Evolutionary conservation across 148 eudicot species (phyloP), one percentile per base, ranked within the genome.

Genomic region (Chenopodium quinoa): DNA sequence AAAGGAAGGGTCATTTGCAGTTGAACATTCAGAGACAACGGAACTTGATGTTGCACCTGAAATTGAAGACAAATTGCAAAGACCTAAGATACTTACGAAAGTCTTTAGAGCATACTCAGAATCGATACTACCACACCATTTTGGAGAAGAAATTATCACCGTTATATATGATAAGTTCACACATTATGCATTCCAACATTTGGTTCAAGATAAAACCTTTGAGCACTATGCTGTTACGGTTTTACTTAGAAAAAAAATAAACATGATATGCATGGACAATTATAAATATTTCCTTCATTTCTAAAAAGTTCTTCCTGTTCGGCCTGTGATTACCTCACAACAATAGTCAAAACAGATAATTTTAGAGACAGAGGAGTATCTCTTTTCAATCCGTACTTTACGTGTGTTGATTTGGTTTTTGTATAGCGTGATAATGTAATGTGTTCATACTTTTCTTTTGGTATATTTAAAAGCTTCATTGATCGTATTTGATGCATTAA

Each of bases 1-100:
- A 12, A 31, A 50, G 48, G 81, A 78, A 78, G 81, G 81, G 29
- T 78, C 81, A 2, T 78, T 78, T 69, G 58, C 2, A 48, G 23
- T 78, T 46, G 81, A 78, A 48, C 12, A 27, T 47, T 19, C 32
- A 34, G 9, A 68, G 10, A 48, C 74, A 27, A 48, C 0, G 19
- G 3, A 32, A 78, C 58, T 58, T 52, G 73, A 46, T 20, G 64
- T 68, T 46, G 81, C 73, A 23, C 19, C 13, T 48, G 81, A 78
- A 20, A 46, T 78, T 29, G 14, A 78, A 27, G 65, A 78, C 37
- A 78, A 68, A 0, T 66, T 17, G 37, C 25, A 10, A 27, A 78
- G 65, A 37, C 29, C 73, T 23, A 2, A 19, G 44, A 2, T 2
- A 46, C 17, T 68, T 0, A 66, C 47, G 19, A 69, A 69, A 1